phyloP scores from a whole-genome alignment of 257 asterid genomes.

The Solanum virginianum region DNA sequence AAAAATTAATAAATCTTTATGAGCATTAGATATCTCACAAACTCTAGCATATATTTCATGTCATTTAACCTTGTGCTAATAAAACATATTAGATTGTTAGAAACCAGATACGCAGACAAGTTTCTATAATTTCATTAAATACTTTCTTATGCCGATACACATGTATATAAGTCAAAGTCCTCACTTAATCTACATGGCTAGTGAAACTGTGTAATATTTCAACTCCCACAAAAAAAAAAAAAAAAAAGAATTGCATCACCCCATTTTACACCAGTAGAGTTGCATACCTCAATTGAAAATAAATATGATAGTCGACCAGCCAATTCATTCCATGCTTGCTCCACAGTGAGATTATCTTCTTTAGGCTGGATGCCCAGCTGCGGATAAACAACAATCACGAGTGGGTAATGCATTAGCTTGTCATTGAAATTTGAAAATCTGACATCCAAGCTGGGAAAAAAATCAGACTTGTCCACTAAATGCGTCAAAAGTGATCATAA shows the following conservation, averaged over 20 bases:
- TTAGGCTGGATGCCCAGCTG: slow-evolving; percentile 66
- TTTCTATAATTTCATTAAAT: background rate
- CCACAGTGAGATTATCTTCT: slow-evolving; percentile 46
- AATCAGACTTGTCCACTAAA: background rate
- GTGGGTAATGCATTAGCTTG: background rate
- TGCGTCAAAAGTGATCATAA: background rate
- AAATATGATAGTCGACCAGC: slow-evolving; percentile 45
- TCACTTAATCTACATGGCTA: background rate
- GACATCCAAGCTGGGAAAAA: background rate
- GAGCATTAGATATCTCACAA: background rate
- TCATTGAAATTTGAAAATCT: background rate
- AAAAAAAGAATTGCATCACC: background rate
- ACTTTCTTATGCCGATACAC: background rate
- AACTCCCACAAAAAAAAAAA: background rate
- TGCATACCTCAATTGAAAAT: slow-evolving; percentile 68
- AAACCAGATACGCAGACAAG: background rate
- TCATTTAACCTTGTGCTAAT: background rate
- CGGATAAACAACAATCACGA: slow-evolving; percentile 3
- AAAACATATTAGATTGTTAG: background rate
- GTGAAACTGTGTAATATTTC: background rate
- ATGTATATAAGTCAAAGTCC: background rate
- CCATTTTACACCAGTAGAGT: background rate
- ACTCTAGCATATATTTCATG: background rate
- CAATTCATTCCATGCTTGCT: slow-evolving; percentile 77
- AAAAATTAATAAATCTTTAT: background rate